phyloP scores from a whole-genome alignment of 1,284 basidiomycete genomes.

The Ganoderma lucidum region DNA sequence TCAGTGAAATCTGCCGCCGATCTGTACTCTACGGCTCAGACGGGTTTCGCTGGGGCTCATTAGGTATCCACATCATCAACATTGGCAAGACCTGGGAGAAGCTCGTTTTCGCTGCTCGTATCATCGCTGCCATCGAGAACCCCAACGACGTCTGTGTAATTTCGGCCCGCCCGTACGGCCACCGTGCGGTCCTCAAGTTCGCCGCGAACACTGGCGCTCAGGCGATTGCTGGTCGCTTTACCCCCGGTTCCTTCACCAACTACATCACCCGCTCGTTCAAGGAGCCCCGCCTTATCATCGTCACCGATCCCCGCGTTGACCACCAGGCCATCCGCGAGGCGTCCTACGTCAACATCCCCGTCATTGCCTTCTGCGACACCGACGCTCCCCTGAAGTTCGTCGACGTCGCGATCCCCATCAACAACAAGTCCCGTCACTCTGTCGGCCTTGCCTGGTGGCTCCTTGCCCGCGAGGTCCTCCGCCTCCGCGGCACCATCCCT shows the following conservation, averaged over 20 bases:
- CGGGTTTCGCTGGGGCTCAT: constrained; percentile 16
- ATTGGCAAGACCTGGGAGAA: constrained; percentile 99
- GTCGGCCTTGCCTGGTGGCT: constrained; percentile 99
- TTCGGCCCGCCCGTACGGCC: constrained; percentile 97
- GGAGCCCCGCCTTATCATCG: constrained; percentile 97
- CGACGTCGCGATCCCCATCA: constrained; percentile 98
- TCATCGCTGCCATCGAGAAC: constrained; percentile 97
- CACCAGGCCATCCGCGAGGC: constrained; percentile 99
- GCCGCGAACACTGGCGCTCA: constrained; percentile 98
- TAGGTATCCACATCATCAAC: constrained; percentile 97
- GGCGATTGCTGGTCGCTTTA: constrained; percentile 99
- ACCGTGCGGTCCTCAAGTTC: constrained; percentile 99
- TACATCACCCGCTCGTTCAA: constrained; percentile 99
- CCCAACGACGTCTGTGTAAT: constrained; percentile 98
- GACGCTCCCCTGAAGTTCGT: constrained; percentile 98
- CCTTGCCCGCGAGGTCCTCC: constrained; percentile 96
- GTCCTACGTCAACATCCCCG: constrained; percentile 99
- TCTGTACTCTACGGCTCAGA: constrained; percentile 26
- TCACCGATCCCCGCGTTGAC: constrained; percentile 99
- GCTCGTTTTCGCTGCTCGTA: constrained; percentile 93
- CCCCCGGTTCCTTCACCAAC: constrained; percentile 99
- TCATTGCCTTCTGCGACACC: constrained; percentile 98
- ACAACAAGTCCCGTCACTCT: constrained; percentile 98
- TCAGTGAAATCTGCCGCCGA: constrained; percentile 47
- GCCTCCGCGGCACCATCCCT: constrained; percentile 92